A percentile compares a stretch with the other conserved stretches of the same genome.
These are phyloP conservation scores for Brassica juncea DNA, from an alignment of 345 rosid species.

Conservation along the genomic window DNA sequence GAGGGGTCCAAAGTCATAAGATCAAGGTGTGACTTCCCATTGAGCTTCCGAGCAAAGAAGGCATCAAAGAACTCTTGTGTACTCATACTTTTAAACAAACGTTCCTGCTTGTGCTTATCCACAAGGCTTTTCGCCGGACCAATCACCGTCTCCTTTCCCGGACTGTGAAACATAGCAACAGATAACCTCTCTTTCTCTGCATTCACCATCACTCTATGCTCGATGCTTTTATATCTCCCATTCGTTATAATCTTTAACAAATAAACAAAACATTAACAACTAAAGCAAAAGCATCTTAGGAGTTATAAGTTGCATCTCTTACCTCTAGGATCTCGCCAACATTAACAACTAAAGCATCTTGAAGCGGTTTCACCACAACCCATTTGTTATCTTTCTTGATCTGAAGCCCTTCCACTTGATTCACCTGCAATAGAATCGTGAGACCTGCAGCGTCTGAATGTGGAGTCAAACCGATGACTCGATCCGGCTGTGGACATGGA, in stretches of 20 bases:
- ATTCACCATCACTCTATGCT: constrained; percentile 52
- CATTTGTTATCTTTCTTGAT: constrained; percentile 44
- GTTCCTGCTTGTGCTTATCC: constrained; percentile 28
- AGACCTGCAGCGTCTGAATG: constrained; percentile 48
- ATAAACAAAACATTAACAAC: not conserved
- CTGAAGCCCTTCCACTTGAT: constrained; percentile 46
- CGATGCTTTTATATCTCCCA: constrained; percentile 50
- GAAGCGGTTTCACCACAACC: constrained; percentile 44
- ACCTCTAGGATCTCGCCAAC: constrained; percentile 59
- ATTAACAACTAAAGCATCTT: constrained; percentile 48
- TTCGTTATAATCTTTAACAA: constrained; percentile 48
- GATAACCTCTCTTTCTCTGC: constrained; percentile 48
- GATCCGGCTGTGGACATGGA: constrained; percentile 46
- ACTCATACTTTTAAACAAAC: constrained; percentile 38
- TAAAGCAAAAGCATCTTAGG: not conserved
- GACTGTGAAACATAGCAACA: constrained; percentile 46
- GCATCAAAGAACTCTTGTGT: constrained; percentile 47
- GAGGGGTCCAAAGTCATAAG: not conserved
- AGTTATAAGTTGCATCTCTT: not conserved
- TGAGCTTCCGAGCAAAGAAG: constrained; percentile 46
- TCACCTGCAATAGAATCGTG: constrained; percentile 46
- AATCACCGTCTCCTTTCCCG: constrained; percentile 37
- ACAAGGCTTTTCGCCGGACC: constrained; percentile 53
- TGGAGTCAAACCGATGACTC: constrained; percentile 40
- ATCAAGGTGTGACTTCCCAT: constrained; percentile 49